Percentiles rank a stretch among this genome's conserved stretches.
Evolutionary conservation across 2,329 filamentous ascomycete species (phyloP).

Genomic region (Botrytis fabae): DNA sequence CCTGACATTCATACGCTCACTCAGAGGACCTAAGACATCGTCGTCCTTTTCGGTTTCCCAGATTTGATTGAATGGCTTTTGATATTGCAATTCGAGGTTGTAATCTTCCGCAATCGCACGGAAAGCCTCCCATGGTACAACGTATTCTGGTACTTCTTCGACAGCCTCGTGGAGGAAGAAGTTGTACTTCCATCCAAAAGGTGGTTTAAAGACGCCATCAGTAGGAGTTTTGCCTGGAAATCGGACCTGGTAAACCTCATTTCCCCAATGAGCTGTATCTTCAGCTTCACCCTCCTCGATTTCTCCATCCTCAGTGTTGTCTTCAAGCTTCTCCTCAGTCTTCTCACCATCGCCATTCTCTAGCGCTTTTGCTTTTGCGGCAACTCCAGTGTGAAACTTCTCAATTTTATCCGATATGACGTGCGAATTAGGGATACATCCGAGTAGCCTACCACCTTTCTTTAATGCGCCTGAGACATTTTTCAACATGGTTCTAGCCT

Average conservation of each 20-base stretch:
- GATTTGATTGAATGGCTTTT: slow-evolving; percentile 85
- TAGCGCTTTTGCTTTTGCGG: slow-evolving; percentile 42
- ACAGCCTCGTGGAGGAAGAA: slow-evolving; percentile 96
- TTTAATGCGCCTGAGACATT: slow-evolving; percentile 90
- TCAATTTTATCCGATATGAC: slow-evolving; percentile 79
- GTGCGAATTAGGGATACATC: slow-evolving; percentile 96
- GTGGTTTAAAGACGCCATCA: slow-evolving; percentile 89
- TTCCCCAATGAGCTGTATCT: slow-evolving; percentile 80
- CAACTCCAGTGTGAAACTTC: slow-evolving; percentile 64
- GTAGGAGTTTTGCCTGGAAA: slow-evolving; percentile 81
- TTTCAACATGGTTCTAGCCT: slow-evolving; percentile 86
- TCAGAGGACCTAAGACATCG: slow-evolving; percentile 74
- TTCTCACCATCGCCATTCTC: slow-evolving; percentile 40
- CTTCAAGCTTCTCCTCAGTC: slow-evolving; percentile 43
- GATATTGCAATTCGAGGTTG: slow-evolving; percentile 92
- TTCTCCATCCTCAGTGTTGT: slow-evolving; percentile 44
- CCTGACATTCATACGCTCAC: slow-evolving; percentile 93
- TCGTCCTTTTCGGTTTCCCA: slow-evolving; percentile 93
- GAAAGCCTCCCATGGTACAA: slow-evolving; percentile 97
- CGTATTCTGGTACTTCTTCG: slow-evolving; percentile 93
- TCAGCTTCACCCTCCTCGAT: slow-evolving; percentile 63
- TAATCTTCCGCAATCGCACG: slow-evolving; percentile 93
- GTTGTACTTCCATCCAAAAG: slow-evolving; percentile 97
- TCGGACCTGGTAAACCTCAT: slow-evolving; percentile 85
- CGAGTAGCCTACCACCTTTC: slow-evolving; percentile 92